These are phyloP conservation scores for Heterobasidion occidentale DNA, from an alignment of 1,284 basidiomycete species.

Conservation along the genomic window DNA sequence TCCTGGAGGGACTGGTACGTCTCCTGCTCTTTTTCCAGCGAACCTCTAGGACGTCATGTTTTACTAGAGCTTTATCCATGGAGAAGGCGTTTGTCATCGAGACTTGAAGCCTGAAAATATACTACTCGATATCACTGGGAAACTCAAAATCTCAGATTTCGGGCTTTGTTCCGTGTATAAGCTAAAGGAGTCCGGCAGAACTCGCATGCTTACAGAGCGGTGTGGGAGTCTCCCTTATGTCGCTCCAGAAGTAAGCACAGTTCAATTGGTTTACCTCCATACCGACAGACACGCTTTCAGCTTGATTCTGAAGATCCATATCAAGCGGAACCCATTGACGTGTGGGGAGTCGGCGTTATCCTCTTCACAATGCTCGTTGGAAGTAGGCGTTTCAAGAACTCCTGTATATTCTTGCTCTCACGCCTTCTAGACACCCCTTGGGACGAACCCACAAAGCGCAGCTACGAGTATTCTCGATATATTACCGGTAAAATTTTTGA, in stretches of 20 bases:
- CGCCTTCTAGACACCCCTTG: constrained; percentile 80
- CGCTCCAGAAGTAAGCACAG: constrained; percentile 75
- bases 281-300: constrained; percentile 21
- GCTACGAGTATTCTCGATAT: constrained; percentile 77
- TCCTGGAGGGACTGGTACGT: constrained; percentile 73
- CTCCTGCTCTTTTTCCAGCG: constrained; percentile 5
- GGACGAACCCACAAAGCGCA: constrained; percentile 85
- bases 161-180: constrained; percentile 90
- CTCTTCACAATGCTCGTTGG: constrained; percentile 89
- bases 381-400: constrained; percentile 48
- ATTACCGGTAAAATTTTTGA: constrained; percentile 69
- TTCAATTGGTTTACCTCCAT: not conserved
- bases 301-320: constrained; percentile 56
- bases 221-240: constrained; percentile 96
- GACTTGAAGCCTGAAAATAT: constrained; percentile 97
- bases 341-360: constrained; percentile 97
- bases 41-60: not conserved
- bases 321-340: constrained; percentile 87
- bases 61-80: constrained; percentile 73
- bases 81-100: constrained; percentile 88
- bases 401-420: not conserved
- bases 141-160: constrained; percentile 92
- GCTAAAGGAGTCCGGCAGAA: constrained; percentile 79
- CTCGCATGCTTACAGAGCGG: constrained; percentile 62
- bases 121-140: constrained; percentile 71